phyloP scores from a whole-genome alignment of 148 eudicot species.

The Fallopia convolvulus region DNA sequence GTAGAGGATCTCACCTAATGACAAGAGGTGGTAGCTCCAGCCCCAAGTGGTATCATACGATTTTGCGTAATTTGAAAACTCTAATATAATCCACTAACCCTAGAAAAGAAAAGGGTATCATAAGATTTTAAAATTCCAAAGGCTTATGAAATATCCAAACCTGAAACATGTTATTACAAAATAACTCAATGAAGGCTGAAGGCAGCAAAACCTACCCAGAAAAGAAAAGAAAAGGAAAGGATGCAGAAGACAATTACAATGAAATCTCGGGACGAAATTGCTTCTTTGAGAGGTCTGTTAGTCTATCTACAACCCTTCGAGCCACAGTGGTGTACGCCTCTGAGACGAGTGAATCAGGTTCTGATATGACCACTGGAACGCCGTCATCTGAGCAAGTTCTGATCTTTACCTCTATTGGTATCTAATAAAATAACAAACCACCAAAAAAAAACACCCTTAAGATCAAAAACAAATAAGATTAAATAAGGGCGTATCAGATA shows the following conservation, averaged over 20 bases:
- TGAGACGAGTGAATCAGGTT: conserved; percentile 61
- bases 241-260: neutral
- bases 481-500: too few relatives aligned
- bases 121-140: neutral
- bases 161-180: neutral
- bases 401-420: conserved; percentile 70
- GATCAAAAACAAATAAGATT: too few relatives aligned
- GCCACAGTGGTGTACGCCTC: conserved; percentile 53
- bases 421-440: conserved; percentile 23
- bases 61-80: too few relatives aligned
- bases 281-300: conserved; percentile 41
- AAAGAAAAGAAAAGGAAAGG: too few relatives aligned
- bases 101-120: neutral
- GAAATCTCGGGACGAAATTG: conserved; percentile 51
- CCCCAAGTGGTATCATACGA: neutral
- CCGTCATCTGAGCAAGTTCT: conserved; percentile 84
- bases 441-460: too few relatives aligned
- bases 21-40: too few relatives aligned
- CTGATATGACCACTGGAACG: conserved; percentile 65
- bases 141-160: neutral
- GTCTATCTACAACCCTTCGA: conserved; percentile 46
- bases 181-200: neutral
- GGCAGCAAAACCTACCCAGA: neutral
- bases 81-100: too few relatives aligned
- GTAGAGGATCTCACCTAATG: too few relatives aligned